Base-by-base conservation (phyloP, 805 yeast species). In the Sungouiozyma ichnusensis region DNA sequence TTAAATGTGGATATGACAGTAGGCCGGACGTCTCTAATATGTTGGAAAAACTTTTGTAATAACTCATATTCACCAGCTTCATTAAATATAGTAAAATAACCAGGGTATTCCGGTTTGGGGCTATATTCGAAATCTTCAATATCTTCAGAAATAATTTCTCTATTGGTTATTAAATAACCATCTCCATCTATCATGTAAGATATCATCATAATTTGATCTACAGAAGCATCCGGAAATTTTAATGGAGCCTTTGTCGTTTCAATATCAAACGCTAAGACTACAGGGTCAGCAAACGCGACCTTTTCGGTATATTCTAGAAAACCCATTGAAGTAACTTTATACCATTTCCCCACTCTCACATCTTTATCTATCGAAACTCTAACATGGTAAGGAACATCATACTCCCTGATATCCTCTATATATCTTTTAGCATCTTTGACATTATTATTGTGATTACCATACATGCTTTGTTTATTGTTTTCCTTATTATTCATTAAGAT, bases 101-200 rank as follows among this genome's bases (percentile, higher is more conserved):
- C 99, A 2, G 86, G 90, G 60, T 81, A 90, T 63, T 94, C 99
- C 2, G 96, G 95, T 57, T 80, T 86, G 1, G 99, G 99, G 0
- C 98, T 88, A 58, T 92, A 92, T 62, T 92, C 98, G 53, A 92
- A 92, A 64, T 92, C 97, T 39, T 84, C 95, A 44, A 92, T 92
- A 61, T 94, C 97, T 58, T 86, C 85, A 5, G 94, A 79, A 33
- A 92, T 88, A 52, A 92, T 86, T 51, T 88, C 96, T 53, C 99
- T 69, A 58, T 92, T 92, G 8, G 97, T 92, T 46, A 92, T 94
- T 33, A 92, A 67, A 57, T 68, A 92, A 33, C 99, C 99, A 52
- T 85, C 94, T 9, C 97, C 98, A 58, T 92, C 98, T 47, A 92
- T 88, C 98, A 94, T 94, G 60, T 92, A 92, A 2, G 98, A 94